A percentile compares a stretch with the other conserved stretches of the same genome.
These are phyloP conservation scores for Stephania cephalantha DNA, from an alignment of 164 flowering plant genomes.

Conservation along the genomic window DNA sequence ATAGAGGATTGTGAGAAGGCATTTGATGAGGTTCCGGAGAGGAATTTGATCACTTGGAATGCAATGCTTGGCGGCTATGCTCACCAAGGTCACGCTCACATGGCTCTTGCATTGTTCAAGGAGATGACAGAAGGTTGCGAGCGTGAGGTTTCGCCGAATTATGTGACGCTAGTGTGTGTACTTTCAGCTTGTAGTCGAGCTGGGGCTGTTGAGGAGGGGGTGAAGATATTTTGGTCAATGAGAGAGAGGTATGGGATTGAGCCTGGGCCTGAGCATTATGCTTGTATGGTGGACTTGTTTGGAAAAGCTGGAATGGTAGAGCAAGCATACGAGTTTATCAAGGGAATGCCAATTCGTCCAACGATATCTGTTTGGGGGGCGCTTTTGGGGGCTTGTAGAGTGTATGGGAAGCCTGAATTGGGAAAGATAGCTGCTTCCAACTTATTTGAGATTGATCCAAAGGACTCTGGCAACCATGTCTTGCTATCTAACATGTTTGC, in stretches of 20 bases:
- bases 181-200: constrained; percentile 76
- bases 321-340: constrained; percentile 54
- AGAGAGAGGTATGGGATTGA: constrained; percentile 43
- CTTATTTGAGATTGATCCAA: constrained; percentile 70
- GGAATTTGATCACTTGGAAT: constrained; percentile 72
- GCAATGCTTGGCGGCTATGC: constrained; percentile 76
- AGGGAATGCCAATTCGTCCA: constrained; percentile 55
- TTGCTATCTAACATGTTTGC: constrained; percentile 79
- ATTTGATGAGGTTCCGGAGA: constrained; percentile 47
- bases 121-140: constrained; percentile 36
- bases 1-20: constrained; percentile 51
- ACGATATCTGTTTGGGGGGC: constrained; percentile 87
- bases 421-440: constrained; percentile 71
- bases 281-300: constrained; percentile 82
- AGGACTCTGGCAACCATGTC: constrained; percentile 79
- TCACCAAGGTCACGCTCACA: constrained; percentile 62
- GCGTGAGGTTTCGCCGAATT: constrained; percentile 40
- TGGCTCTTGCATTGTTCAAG: constrained; percentile 51
- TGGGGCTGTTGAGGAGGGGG: constrained; percentile 59
- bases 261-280: constrained; percentile 79
- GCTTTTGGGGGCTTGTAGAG: constrained; percentile 63
- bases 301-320: constrained; percentile 78
- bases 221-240: constrained; percentile 66
- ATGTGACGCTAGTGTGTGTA: constrained; percentile 64
- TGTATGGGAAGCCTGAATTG: constrained; percentile 52